A percentile compares a stretch with the other conserved stretches of the same genome.
phyloP scores from a whole-genome alignment of 2,329 filamentous ascomycete species.

The Botrytis aclada region DNA sequence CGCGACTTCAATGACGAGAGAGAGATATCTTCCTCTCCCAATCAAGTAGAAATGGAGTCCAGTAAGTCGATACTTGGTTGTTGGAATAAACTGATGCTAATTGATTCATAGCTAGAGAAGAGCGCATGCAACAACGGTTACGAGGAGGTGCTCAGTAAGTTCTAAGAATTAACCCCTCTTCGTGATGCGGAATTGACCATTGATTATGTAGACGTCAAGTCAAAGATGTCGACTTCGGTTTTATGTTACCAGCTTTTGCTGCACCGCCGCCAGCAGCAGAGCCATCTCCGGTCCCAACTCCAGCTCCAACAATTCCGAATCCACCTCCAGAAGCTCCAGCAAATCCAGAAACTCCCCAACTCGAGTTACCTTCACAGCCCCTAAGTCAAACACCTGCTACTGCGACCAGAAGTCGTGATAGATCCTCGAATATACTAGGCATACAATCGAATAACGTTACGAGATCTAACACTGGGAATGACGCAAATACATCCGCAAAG shows the following conservation, averaged over 20 bases:
- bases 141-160: constrained; percentile 62
- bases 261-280: constrained; percentile 19
- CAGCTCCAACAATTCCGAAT: constrained; percentile 14
- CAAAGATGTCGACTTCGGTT: constrained; percentile 57
- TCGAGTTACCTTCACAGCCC: constrained; percentile 23
- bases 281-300: not conserved
- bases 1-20: constrained; percentile 16
- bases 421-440: not conserved
- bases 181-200: constrained; percentile 40
- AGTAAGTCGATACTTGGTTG: not conserved
- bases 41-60: constrained; percentile 13
- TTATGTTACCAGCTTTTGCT: constrained; percentile 45
- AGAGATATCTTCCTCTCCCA: not conserved
- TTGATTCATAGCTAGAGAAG: constrained; percentile 49
- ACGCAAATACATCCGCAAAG: constrained; percentile 39
- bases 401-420: constrained; percentile 14
- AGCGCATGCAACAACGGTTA: constrained; percentile 62
- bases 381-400: constrained; percentile 27
- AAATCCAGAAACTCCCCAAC: constrained; percentile 21
- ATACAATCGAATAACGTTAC: constrained; percentile 10
- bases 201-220: constrained; percentile 48
- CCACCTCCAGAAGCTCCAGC: constrained; percentile 2
- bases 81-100: constrained; percentile 9
- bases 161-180: not conserved
- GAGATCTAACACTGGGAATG: constrained; percentile 26